Conservation (phyloP, 495 filamentous ascomycete genomes). For the Darksidea phi region DNA sequence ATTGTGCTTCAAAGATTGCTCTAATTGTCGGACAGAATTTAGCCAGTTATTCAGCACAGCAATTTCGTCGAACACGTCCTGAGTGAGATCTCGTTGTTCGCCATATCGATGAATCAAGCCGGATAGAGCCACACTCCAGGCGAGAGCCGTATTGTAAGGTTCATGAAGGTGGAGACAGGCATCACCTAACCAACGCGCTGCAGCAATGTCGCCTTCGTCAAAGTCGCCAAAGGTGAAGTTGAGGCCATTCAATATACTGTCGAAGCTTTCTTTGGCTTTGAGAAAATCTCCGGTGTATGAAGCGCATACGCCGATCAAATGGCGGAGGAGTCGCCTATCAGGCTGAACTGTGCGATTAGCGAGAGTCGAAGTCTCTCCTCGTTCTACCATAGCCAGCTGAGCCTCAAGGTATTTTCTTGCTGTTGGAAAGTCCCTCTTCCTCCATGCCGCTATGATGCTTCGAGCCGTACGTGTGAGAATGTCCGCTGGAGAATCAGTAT, state of each 20-base stretch:
- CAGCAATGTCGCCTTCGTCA: constrained; percentile 33
- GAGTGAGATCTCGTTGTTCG: constrained; percentile 2
- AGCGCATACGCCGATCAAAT: constrained; percentile 27
- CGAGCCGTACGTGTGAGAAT: constrained; percentile 12
- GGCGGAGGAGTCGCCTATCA: constrained; percentile 13
- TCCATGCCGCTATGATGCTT: constrained; percentile 24
- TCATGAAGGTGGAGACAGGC: constrained; percentile 29
- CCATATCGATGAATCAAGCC: constrained; percentile 13
- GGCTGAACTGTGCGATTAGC: constrained; percentile 5
- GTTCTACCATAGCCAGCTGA: constrained; percentile 22
- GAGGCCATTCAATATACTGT: constrained; percentile 15
- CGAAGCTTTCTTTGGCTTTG: constrained; percentile 25
- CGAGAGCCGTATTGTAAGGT: constrained; percentile 26
- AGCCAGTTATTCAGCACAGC: constrained; percentile 1
- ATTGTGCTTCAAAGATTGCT: constrained; percentile 6
- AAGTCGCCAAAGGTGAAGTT: constrained; percentile 13
- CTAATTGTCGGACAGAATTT: constrained; percentile 2
- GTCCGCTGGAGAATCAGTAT: background rate
- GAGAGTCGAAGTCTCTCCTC: constrained; percentile 12
- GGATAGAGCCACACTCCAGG: constrained; percentile 26
- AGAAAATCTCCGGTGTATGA: constrained; percentile 26
- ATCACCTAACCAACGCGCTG: constrained; percentile 34
- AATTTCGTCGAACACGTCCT: constrained; percentile 8
- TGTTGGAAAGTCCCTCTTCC: constrained; percentile 11
- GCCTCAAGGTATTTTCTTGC: constrained; percentile 15